These are phyloP conservation scores for Pythium inflatum DNA, from an alignment of 352 stramenopile species.

Conservation along the genomic window DNA sequence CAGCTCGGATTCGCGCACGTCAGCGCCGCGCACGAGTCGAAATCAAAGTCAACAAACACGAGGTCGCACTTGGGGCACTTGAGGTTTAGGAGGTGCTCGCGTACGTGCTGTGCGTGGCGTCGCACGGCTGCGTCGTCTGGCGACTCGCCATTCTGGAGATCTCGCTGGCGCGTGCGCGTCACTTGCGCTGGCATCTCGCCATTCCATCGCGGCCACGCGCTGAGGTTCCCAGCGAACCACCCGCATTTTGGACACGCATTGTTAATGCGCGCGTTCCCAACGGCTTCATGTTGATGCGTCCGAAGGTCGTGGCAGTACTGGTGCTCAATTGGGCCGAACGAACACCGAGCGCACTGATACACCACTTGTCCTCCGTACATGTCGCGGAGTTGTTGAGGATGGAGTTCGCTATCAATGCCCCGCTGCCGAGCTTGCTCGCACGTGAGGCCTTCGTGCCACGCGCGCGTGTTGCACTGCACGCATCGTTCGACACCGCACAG, in stretches of 20 bases:
- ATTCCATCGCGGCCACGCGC: neutral
- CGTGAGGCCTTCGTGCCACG: too few species aligned
- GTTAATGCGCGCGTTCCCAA: slow-evolving; percentile 4
- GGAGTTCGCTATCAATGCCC: slow-evolving; percentile 22
- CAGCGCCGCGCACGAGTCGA: slow-evolving; percentile 36
- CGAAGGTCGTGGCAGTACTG: neutral
- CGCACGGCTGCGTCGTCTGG: slow-evolving; percentile 5
- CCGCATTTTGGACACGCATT: slow-evolving; percentile 16
- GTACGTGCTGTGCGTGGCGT: slow-evolving; percentile 25
- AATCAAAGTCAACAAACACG: slow-evolving; percentile 40
- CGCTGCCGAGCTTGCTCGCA: slow-evolving; percentile 24
- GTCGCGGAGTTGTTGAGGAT: slow-evolving; percentile 24
- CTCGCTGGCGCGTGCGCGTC: too few species aligned
- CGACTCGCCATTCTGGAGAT: slow-evolving; percentile 4
- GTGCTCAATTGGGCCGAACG: slow-evolving; percentile 18
- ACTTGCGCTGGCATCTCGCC: neutral
- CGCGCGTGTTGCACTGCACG: too few species aligned
- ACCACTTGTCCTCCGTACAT: slow-evolving; percentile 16
- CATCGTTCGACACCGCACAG: too few species aligned
- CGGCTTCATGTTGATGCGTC: slow-evolving; percentile 4
- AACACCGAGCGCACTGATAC: slow-evolving; percentile 18
- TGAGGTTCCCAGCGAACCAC: neutral
- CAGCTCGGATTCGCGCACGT: slow-evolving; percentile 34
- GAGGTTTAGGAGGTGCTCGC: slow-evolving; percentile 33
- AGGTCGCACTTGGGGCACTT: slow-evolving; percentile 29